These are phyloP conservation scores for Fraxinus paxiana DNA, from an alignment of 305 asterid species.

Conservation along the genomic window DNA sequence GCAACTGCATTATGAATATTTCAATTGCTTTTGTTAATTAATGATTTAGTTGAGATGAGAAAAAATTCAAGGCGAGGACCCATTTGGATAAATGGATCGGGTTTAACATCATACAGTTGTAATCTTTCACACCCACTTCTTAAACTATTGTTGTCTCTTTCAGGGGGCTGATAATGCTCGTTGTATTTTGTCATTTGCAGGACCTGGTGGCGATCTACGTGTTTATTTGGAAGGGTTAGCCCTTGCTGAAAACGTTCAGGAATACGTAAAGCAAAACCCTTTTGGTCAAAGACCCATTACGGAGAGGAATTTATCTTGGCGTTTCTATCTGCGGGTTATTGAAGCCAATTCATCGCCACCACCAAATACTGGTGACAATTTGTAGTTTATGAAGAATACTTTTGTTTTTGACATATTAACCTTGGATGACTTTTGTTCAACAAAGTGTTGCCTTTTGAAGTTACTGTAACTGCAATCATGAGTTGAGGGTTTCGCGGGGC, in stretches of 20 bases:
- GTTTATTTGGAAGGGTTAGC: slow-evolving; percentile 67
- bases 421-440: background rate
- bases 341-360: slow-evolving; percentile 49
- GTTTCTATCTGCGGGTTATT: slow-evolving; percentile 59
- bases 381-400: background rate
- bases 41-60: background rate
- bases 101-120: background rate
- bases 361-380: slow-evolving; percentile 29
- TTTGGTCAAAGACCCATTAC: slow-evolving; percentile 80
- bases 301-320: slow-evolving; percentile 67
- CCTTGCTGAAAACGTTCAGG: slow-evolving; percentile 63
- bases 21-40: background rate
- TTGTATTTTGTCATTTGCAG: slow-evolving; percentile 30
- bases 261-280: slow-evolving; percentile 65
- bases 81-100: background rate
- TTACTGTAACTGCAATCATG: background rate
- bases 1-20: background rate
- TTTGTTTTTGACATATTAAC: background rate
- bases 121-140: background rate
- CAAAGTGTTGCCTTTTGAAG: background rate
- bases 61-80: background rate
- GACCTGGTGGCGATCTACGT: slow-evolving; percentile 81
- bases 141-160: background rate
- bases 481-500: background rate
- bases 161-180: background rate